Conservation (phyloP, 805 yeast species). For the Ogataea ganodermae region DNA sequence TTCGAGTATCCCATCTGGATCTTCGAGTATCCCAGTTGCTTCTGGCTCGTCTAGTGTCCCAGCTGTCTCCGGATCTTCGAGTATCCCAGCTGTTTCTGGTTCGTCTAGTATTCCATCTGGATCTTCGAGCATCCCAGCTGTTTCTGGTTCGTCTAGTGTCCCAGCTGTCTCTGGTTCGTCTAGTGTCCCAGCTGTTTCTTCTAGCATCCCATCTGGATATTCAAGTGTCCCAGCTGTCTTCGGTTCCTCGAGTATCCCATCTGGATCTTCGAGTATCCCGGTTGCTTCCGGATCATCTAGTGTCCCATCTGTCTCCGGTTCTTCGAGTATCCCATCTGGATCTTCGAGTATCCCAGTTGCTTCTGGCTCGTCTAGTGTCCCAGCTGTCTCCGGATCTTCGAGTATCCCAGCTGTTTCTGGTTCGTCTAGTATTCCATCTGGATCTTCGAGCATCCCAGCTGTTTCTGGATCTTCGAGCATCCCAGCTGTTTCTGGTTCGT, state of each 20-base stretch:
- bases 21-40: neutral
- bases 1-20: neutral
- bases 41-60: slow-evolving; percentile 3
- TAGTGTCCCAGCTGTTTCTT: neutral
- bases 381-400: slow-evolving; percentile 1
- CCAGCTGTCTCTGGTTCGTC: neutral
- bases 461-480: neutral
- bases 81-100: neutral
- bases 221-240: neutral
- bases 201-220: neutral
- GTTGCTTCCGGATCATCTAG: neutral
- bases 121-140: neutral
- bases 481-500: neutral
- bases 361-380: neutral
- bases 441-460: neutral
- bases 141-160: neutral
- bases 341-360: neutral
- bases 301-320: neutral
- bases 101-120: neutral
- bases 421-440: neutral
- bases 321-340: neutral
- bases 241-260: neutral
- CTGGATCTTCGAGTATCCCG: neutral
- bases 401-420: neutral
- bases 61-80: neutral